Conservation (phyloP, 2,329 filamentous ascomycete genomes). For the Diaporthe velutina region DNA sequence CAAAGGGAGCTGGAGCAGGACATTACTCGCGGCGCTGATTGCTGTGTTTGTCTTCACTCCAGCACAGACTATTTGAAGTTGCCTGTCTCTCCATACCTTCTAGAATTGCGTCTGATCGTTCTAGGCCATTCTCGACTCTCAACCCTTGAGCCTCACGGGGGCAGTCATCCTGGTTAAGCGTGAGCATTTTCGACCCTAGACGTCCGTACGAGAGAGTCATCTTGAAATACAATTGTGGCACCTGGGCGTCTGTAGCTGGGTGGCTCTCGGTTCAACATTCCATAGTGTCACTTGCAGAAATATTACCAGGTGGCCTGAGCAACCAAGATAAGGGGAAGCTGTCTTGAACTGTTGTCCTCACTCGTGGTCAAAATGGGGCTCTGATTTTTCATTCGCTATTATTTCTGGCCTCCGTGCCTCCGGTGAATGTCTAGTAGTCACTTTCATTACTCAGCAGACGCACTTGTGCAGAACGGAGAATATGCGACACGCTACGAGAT, state of each 20-base stretch:
- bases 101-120: not conserved
- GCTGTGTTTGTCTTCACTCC: not conserved
- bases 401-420: constrained; percentile 2
- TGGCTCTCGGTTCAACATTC: not conserved
- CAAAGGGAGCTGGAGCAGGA: not conserved
- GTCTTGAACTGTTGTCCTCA: not conserved
- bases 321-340: not conserved
- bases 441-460: constrained; percentile 7
- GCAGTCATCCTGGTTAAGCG: not conserved
- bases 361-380: not conserved
- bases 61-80: not conserved
- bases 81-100: not conserved
- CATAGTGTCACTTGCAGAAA: not conserved
- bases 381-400: not conserved
- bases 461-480: constrained; percentile 1
- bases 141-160: not conserved
- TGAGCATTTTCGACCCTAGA: not conserved
- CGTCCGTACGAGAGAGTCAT: not conserved
- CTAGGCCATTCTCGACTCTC: not conserved
- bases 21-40: constrained; percentile 15
- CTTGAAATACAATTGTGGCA: not conserved
- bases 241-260: not conserved
- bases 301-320: not conserved
- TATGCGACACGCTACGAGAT: constrained; percentile 6
- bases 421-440: not conserved